Base-by-base conservation (phyloP, 495 filamentous ascomycete genomes). In the Trypethelium eluteriae region DNA sequence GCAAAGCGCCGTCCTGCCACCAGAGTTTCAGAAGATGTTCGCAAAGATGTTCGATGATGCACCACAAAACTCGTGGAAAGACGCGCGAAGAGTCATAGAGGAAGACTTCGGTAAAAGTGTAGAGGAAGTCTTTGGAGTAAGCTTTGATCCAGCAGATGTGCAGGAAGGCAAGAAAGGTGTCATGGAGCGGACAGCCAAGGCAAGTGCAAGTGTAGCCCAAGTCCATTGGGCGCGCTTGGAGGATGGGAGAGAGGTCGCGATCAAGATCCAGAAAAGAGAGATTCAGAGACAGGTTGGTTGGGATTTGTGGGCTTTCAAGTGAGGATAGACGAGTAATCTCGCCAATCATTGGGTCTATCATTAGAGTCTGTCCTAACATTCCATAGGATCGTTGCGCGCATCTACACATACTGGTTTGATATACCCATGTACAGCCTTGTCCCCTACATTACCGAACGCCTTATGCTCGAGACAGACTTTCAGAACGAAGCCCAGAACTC, bases 281-380 rank as follows among this genome's bases (percentile, higher is more conserved):
- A 97, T 98, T 69, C 86, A 81, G 16, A 84, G 86, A 71, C 94
- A 98, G 78, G 86, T 96, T 39, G 85, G 85, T 2, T 94, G 91
- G 92, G 93, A 98, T 80, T 71, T 98, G 64, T 96, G 90, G 91
- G 86, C 93, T 12, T 97, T 97, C 80, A 94, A 91, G 88, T 90
- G 77, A 77, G 85, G 78, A 34, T 59, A 35, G 32, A 59, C 53
- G 53, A 59, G 53, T 59, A 59, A 59, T 59, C n/a, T 70, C 53
- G 53, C 25, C 53, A 59, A 59, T 35, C 18, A 59, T 36, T 14
- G 32, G 14, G 7, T 36, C 1, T 18, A 7, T 36, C 5, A 36
- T 7, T 18, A 6, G 4, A 36, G 3, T 2, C 7, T 7, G 14
- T 36, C 6, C 53, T 59, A 59, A 59, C 18, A 35, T 3, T 57